These are phyloP conservation scores for barrel medic (Medicago truncatula) DNA, from an alignment of 306 rosid genomes.

Conservation along the genomic window MtrunA17r5.0-ANR NC_053048.1:14777001-14777500, in stretches of 20 bases:
- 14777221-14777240: neutral
- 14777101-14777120: neutral
- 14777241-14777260: neutral
- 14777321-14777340: conserved; percentile 53
- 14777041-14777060: neutral
- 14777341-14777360: conserved; percentile 49
- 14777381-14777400: conserved; percentile 64
- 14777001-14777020: neutral
- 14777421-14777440: conserved; percentile 64
- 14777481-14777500: conserved; percentile 57
- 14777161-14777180: neutral
- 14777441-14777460: conserved; percentile 71
- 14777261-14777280: neutral
- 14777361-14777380: conserved; percentile 62
- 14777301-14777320: conserved; percentile 39
- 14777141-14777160: neutral
- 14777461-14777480: conserved; percentile 55
- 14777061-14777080: neutral
- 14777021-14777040: neutral
- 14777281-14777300: conserved; percentile 48
- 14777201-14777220: neutral
- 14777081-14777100: neutral
- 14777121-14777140: neutral
- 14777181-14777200: neutral
- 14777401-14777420: conserved; percentile 62